A percentile compares a stretch with the other conserved stretches of the same genome.
Conservation (phyloP, 2,329 filamentous ascomycete species). For the Pseudodiploospora longispora region DNA sequence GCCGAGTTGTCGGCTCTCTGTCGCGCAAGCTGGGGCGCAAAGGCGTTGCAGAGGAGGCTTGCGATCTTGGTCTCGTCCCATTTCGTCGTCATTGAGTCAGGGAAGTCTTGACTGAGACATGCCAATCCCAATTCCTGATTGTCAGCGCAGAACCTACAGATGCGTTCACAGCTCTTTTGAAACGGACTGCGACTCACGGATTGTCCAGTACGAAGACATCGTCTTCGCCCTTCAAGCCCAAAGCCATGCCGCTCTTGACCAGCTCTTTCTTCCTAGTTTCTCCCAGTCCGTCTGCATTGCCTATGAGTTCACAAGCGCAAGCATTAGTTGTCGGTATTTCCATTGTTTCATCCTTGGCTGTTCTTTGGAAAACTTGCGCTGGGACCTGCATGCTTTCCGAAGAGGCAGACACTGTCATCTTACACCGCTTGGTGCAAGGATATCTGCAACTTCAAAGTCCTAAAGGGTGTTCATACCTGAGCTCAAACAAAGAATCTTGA, state of each 20-base stretch:
- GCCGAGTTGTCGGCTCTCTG: slow-evolving; percentile 22
- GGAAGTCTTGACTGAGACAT: slow-evolving; percentile 51
- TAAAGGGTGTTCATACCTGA: slow-evolving; percentile 46
- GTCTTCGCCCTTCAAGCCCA: slow-evolving; percentile 66
- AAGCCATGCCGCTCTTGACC: slow-evolving; percentile 64
- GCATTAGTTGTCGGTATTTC: slow-evolving; percentile 12
- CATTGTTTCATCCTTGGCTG: not conserved
- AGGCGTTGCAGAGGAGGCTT: slow-evolving; percentile 60
- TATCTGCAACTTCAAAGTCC: too few species aligned
- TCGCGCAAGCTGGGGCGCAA: slow-evolving; percentile 56
- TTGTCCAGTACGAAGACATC: slow-evolving; percentile 84
- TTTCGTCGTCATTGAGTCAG: slow-evolving; percentile 74
- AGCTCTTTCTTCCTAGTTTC: slow-evolving; percentile 77
- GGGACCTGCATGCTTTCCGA: too few species aligned
- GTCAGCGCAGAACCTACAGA: too few species aligned
- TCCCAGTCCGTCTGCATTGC: slow-evolving; percentile 81
- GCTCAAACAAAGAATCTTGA: slow-evolving; percentile 90
- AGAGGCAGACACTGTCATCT: too few species aligned
- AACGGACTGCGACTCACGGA: slow-evolving; percentile 38
- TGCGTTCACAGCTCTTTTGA: not conserved
- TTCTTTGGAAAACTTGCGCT: too few species aligned
- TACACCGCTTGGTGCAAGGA: too few species aligned
- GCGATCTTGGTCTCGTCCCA: slow-evolving; percentile 71
- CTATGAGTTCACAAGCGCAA: slow-evolving; percentile 29
- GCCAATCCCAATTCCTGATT: not conserved